Base-by-base conservation (phyloP, 148 eudicot genomes). In the Chenopodium album region DNA sequence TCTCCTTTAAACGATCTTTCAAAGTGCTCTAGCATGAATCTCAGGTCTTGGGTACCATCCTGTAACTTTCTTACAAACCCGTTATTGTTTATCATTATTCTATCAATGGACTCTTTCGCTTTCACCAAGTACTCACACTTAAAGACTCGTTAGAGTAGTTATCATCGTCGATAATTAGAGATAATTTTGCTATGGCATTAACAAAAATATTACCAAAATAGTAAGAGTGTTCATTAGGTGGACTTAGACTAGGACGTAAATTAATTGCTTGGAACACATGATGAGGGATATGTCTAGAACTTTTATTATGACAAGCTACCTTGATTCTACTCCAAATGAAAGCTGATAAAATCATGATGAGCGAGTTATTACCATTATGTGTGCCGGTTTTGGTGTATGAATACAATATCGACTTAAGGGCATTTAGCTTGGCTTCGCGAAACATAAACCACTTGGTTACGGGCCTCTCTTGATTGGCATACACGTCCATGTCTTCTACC, bases 321-420 rank as follows among this genome's bases (percentile, higher is more conserved):
- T 71, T 73, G 19, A 87, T 59, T 22, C 87, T 65, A 41, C 73
- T 80, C 87, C 87, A 89, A 4, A 89, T 66, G 48, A 87, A 87
- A 11, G 87, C 83, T 0, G 91, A 85, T 17, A 87, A 63, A 0
- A 88, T 86, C 37, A 84, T 84, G 11, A 7, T 12, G 16, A 73
- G 7, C 9, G 84, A 82, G 0, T 32, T 11, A 60, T 50, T 12
- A 50, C 9, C 12, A 50, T 50, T 19, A 13, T 60, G 26, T 7
- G 1, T 23, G 29, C 32, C 14, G 0, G 20, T 48, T 1, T 56
- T 5, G 19, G 76, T 32, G 34, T 32, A 32, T 2, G 2, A 26
- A n/a, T 34, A 70, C 1, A 76, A 32, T 26, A 41, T 84, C 0
- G 78, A 65, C 46, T 76, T 75, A 14, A 89, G 80, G 9, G 46